These are phyloP conservation scores for Paramecium sexaurelia DNA, from an alignment of 73 alveolate species.

Conservation along the genomic window DNA sequence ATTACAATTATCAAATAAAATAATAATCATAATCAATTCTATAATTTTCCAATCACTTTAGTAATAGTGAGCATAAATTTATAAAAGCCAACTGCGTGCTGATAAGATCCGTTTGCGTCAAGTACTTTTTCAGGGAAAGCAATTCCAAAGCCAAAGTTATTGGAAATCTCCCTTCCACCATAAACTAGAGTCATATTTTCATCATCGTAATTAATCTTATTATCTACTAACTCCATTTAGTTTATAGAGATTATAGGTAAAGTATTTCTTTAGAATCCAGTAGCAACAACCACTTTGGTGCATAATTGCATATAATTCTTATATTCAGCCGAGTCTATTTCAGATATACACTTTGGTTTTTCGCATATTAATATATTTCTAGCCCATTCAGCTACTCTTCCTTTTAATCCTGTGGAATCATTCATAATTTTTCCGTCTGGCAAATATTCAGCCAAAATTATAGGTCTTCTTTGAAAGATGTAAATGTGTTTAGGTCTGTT, in stretches of 20 bases:
- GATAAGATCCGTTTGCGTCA: neutral
- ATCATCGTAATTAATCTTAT: neutral
- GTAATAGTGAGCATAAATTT: slow-evolving; percentile 26
- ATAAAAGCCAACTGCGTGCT: slow-evolving; percentile 19
- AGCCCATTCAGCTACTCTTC: slow-evolving; percentile 52
- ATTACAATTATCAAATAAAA: neutral
- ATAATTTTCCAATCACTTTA: neutral
- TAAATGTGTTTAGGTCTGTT: slow-evolving; percentile 11
- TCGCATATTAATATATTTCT: neutral
- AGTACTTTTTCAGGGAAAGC: slow-evolving; percentile 36
- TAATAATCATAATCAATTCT: neutral
- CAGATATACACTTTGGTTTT: neutral
- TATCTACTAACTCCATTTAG: neutral
- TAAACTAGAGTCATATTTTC: neutral
- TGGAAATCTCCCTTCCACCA: slow-evolving; percentile 17
- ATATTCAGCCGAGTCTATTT: neutral
- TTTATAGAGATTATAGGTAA: neutral
- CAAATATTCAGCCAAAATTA: slow-evolving; percentile 22
- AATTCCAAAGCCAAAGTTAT: slow-evolving; percentile 37
- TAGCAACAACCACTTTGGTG: slow-evolving; percentile 25
- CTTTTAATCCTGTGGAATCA: slow-evolving; percentile 26
- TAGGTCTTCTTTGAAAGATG: slow-evolving; percentile 8
- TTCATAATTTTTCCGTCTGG: slow-evolving; percentile 18
- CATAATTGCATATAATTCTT: neutral
- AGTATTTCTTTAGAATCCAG: slow-evolving; percentile 9